phyloP scores from a whole-genome alignment of 129 eudicot genomes.

The Pseudognaphalium luteoalbum region DNA sequence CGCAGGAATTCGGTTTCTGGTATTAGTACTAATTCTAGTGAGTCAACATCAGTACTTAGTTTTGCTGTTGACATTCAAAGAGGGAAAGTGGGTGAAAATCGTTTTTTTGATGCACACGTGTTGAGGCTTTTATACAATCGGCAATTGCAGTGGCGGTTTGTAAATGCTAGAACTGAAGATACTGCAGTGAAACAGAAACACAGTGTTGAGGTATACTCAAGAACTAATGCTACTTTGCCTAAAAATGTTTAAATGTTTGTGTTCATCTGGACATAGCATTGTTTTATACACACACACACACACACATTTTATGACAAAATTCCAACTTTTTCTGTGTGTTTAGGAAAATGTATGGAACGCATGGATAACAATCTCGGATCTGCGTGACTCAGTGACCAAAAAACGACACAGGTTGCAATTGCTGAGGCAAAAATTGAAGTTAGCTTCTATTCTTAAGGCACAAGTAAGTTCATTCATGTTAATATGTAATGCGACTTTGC shows the following conservation, averaged over 20 bases:
- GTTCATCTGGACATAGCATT: background rate
- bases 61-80: slow-evolving; percentile 18
- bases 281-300: too few species aligned
- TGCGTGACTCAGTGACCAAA: slow-evolving; percentile 83
- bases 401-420: slow-evolving; percentile 82
- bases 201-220: slow-evolving; percentile 50
- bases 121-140: slow-evolving; percentile 74
- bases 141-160: slow-evolving; percentile 81
- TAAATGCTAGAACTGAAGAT: slow-evolving; percentile 72
- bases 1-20: slow-evolving; percentile 17
- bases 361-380: slow-evolving; percentile 87
- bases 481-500: background rate
- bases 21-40: slow-evolving; percentile 6
- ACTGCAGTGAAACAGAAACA: slow-evolving; percentile 58
- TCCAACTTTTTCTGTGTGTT: background rate
- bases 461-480: slow-evolving; percentile 56
- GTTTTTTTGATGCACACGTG: slow-evolving; percentile 66
- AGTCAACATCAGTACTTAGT: slow-evolving; percentile 19
- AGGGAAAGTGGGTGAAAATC: slow-evolving; percentile 26
- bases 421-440: slow-evolving; percentile 83
- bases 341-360: slow-evolving; percentile 92
- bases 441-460: slow-evolving; percentile 78
- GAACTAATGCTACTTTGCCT: slow-evolving; percentile 17
- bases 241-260: background rate
- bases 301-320: too few species aligned